Conservation (phyloP, 73 alveolate genomes). For the Stentor coeruleus region DNA sequence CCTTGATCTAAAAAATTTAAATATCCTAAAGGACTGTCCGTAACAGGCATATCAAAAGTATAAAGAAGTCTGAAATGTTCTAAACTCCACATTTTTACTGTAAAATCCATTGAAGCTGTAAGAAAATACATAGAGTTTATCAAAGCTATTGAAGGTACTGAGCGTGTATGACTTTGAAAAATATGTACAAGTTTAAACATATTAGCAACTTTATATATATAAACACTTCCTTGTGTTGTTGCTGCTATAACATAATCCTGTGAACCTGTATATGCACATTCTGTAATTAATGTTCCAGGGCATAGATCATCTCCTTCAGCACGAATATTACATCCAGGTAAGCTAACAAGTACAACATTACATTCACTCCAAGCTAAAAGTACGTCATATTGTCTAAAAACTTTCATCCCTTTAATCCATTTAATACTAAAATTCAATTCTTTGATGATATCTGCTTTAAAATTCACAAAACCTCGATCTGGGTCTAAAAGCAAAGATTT, state of each 20-base stretch:
- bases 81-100: slow-evolving; percentile 16
- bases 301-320: slow-evolving; percentile 1
- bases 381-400: background rate
- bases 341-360: background rate
- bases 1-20: background rate
- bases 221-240: background rate
- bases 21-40: background rate
- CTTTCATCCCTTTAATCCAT: slow-evolving; percentile 18
- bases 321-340: background rate
- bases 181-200: background rate
- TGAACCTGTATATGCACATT: background rate
- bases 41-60: background rate
- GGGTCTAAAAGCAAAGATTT: slow-evolving; percentile 11
- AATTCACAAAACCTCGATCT: slow-evolving; percentile 11
- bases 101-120: background rate
- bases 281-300: slow-evolving; percentile 24
- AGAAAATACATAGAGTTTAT: background rate
- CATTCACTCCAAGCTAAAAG: slow-evolving; percentile 12
- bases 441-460: background rate
- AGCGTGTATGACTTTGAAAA: slow-evolving; percentile 7
- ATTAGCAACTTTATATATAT: background rate
- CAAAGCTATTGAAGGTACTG: background rate
- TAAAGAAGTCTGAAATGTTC: slow-evolving; percentile 13
- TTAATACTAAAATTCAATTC: background rate
- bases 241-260: background rate